Evolutionary conservation across 805 yeast genomes (phyloP).

Genomic region (Clavispora fructus): DNA sequence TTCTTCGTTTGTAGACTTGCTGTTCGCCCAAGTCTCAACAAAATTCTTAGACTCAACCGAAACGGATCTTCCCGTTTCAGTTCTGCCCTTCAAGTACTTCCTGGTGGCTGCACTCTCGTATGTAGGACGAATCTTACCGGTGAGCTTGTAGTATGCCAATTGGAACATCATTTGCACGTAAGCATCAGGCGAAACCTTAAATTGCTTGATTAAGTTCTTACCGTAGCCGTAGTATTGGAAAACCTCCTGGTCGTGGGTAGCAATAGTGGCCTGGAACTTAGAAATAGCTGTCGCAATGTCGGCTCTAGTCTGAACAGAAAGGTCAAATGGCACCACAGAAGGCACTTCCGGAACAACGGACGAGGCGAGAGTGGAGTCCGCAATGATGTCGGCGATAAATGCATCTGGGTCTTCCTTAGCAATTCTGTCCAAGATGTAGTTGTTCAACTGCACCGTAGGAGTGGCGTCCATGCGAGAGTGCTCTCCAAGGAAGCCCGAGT

Average conservation of each 20-base stretch:
- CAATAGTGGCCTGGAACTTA: conserved; percentile 54
- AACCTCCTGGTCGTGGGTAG: conserved; percentile 67
- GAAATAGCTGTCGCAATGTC: conserved; percentile 52
- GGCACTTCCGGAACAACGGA: conserved; percentile 14
- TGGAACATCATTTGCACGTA: conserved; percentile 87
- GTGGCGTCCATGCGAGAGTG: conserved; percentile 99
- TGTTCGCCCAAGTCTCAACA: conserved; percentile 68
- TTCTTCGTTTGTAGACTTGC: conserved; percentile 43
- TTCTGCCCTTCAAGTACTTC: conserved; percentile 81
- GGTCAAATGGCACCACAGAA: conserved; percentile 47
- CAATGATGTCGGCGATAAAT: conserved; percentile 23
- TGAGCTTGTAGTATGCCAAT: conserved; percentile 79
- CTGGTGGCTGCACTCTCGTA: conserved; percentile 96
- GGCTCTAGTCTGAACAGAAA: conserved; percentile 45
- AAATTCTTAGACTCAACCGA: conserved; percentile 65
- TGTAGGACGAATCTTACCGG: conserved; percentile 80
- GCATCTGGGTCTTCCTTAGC: conserved; percentile 38
- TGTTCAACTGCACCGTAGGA: conserved; percentile 85
- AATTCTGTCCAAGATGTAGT: conserved; percentile 59
- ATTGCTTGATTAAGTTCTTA: conserved; percentile 75
- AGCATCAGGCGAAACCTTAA: conserved; percentile 90
- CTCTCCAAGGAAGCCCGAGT: conserved; percentile 92
- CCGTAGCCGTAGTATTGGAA: conserved; percentile 84
- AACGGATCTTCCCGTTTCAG: conserved; percentile 88
- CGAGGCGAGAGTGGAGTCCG: conserved; percentile 6